Percentiles rank a stretch among this genome's conserved stretches.
Conservation (phyloP, 192 early-diverging fungal genomes). For the Backusella mclennaniae region DNA sequence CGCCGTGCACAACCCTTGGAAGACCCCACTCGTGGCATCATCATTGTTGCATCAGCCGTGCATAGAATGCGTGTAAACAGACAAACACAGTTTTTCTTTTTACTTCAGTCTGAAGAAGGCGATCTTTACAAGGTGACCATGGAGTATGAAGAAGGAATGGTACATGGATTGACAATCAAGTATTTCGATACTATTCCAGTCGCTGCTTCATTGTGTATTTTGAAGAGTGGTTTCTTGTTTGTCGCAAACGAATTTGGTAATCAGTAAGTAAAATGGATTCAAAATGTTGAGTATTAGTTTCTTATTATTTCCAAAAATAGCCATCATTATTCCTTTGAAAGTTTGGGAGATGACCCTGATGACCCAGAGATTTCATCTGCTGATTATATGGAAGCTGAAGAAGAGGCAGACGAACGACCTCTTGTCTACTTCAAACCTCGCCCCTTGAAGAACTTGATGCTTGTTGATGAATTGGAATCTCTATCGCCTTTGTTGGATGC, state of each 20-base stretch:
- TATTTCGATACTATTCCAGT: conserved; percentile 97
- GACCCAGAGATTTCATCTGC: conserved; percentile 74
- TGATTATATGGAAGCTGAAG: conserved; percentile 58
- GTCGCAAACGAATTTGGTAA: conserved; percentile 89
- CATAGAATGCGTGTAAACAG: conserved; percentile 82
- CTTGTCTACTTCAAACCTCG: conserved; percentile 70
- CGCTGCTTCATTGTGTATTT: conserved; percentile 72
- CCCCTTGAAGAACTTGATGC: conserved; percentile 76
- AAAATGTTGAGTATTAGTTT: neutral
- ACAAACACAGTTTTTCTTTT: conserved; percentile 78
- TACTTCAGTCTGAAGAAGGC: conserved; percentile 89
- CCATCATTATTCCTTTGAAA: conserved; percentile 89
- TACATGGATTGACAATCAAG: conserved; percentile 75
- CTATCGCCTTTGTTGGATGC: conserved; percentile 79
- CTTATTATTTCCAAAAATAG: conserved; percentile 32
- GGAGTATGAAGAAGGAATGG: conserved; percentile 64
- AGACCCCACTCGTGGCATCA: conserved; percentile 60
- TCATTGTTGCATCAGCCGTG: conserved; percentile 83
- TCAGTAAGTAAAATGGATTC: conserved; percentile 60
- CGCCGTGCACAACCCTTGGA: conserved; percentile 70
- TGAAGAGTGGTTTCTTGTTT: conserved; percentile 95
- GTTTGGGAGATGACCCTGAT: conserved; percentile 88
- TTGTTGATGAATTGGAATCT: conserved; percentile 92
- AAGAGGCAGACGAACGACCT: conserved; percentile 47
- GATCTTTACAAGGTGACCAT: conserved; percentile 94